These are phyloP conservation scores for Daldinia vernicosa DNA, from an alignment of 495 filamentous ascomycete species.

Conservation along the genomic window DNA sequence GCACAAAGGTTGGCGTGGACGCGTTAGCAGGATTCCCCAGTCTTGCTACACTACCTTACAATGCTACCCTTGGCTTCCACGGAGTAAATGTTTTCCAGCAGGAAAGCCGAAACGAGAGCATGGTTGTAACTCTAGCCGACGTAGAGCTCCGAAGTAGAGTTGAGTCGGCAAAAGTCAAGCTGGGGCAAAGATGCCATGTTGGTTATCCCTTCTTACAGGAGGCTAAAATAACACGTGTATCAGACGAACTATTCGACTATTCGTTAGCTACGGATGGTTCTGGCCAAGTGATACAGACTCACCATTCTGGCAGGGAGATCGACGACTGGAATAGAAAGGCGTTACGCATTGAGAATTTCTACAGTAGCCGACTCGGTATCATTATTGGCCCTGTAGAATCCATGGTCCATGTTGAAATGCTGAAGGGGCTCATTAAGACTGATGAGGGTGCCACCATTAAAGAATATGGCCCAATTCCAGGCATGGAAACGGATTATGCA, in stretches of 20 bases:
- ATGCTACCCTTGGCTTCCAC: slow-evolving; percentile 83
- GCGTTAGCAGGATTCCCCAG: slow-evolving; percentile 94
- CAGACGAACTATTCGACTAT: slow-evolving; percentile 95
- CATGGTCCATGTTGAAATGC: slow-evolving; percentile 87
- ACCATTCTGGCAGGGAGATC: slow-evolving; percentile 82
- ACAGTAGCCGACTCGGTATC: slow-evolving; percentile 90
- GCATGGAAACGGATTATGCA: slow-evolving; percentile 91
- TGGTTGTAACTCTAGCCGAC: slow-evolving; percentile 85
- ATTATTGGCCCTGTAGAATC: slow-evolving; percentile 88
- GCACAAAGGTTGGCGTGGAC: slow-evolving; percentile 78
- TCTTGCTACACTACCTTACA: slow-evolving; percentile 82
- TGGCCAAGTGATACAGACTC: slow-evolving; percentile 67
- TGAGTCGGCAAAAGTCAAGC: slow-evolving; percentile 75
- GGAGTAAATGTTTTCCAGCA: slow-evolving; percentile 97
- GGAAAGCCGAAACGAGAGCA: slow-evolving; percentile 95
- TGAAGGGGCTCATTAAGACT: slow-evolving; percentile 89
- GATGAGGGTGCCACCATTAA: slow-evolving; percentile 92
- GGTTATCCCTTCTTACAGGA: slow-evolving; percentile 97
- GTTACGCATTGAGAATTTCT: slow-evolving; percentile 79
- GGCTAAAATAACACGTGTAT: slow-evolving; percentile 85
- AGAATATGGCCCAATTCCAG: slow-evolving; percentile 88
- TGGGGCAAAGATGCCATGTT: slow-evolving; percentile 87
- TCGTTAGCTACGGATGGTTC: slow-evolving; percentile 68
- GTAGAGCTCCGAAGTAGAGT: slow-evolving; percentile 74
- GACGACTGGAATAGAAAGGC: slow-evolving; percentile 85